These are phyloP conservation scores for Pseudonitzschia pungens DNA, from an alignment of 108 stramenopile species.

Conservation along the genomic window DNA sequence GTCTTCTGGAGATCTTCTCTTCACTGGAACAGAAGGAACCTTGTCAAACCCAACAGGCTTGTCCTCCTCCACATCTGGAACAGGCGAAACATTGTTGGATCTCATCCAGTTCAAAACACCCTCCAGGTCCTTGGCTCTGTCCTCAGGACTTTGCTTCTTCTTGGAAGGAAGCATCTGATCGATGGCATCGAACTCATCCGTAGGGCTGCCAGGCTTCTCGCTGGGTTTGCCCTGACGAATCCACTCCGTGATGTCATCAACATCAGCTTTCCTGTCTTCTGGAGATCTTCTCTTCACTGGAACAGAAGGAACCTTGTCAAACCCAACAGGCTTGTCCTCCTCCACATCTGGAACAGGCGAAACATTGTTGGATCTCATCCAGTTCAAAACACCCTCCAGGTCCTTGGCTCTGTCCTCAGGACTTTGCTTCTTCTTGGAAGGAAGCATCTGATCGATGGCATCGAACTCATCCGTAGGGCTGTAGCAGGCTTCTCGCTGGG, in stretches of 20 bases:
- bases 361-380: slow-evolving; percentile 24
- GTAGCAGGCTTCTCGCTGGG: background rate
- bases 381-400: slow-evolving; percentile 12
- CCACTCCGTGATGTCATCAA: slow-evolving; percentile 35
- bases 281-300: slow-evolving; percentile 24
- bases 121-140: slow-evolving; percentile 23
- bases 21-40: slow-evolving; percentile 19
- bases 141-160: slow-evolving; percentile 22
- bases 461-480: slow-evolving; percentile 9
- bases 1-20: slow-evolving; percentile 30
- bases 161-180: slow-evolving; percentile 32
- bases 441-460: slow-evolving; percentile 25
- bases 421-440: slow-evolving; percentile 22
- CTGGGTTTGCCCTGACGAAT: slow-evolving; percentile 9
- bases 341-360: background rate
- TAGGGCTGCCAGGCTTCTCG: slow-evolving; percentile 16
- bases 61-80: background rate
- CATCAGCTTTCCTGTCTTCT: slow-evolving; percentile 20
- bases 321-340: slow-evolving; percentile 10
- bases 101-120: slow-evolving; percentile 17
- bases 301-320: slow-evolving; percentile 23
- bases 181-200: slow-evolving; percentile 8
- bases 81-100: slow-evolving; percentile 21
- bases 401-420: slow-evolving; percentile 27
- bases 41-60: slow-evolving; percentile 4